These are phyloP conservation scores for Wickerhamiella siamensis DNA, from an alignment of 805 yeast species.

Conservation along the genomic window DNA sequence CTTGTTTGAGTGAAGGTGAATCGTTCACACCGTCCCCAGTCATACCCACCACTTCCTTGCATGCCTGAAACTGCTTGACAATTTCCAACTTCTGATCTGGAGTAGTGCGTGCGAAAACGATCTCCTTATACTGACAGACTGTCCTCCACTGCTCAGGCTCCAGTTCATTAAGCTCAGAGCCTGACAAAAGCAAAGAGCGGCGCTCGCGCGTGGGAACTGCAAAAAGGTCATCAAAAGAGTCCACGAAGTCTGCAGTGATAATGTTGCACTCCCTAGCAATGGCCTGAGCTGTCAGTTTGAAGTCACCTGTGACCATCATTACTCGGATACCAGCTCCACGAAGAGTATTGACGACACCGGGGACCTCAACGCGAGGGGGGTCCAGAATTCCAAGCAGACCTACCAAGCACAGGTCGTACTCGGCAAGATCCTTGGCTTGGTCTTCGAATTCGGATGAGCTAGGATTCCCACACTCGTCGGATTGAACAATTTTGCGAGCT, in stretches of 20 bases:
- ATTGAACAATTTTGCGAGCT: neutral
- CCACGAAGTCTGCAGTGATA: neutral
- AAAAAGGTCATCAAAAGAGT: conserved; percentile 1
- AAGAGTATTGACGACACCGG: conserved; percentile 52
- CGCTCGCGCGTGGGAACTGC: neutral
- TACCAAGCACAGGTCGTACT: conserved; percentile 45
- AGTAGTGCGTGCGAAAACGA: conserved; percentile 25
- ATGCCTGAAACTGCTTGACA: conserved; percentile 34
- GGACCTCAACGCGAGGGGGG: conserved; percentile 82
- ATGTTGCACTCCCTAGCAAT: conserved; percentile 42
- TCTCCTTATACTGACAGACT: conserved; percentile 26
- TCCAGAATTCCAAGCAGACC: conserved; percentile 91
- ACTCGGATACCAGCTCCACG: conserved; percentile 88
- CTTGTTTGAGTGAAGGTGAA: conserved; percentile 87
- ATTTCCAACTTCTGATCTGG: conserved; percentile 37
- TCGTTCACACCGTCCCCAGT: conserved; percentile 98
- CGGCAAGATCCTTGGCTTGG: neutral
- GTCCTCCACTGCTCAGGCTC: conserved; percentile 32
- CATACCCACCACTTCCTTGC: conserved; percentile 92
- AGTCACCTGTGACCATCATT: conserved; percentile 75
- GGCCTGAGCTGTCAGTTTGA: conserved; percentile 32
- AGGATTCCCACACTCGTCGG: neutral
- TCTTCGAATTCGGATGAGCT: neutral
- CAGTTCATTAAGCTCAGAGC: conserved; percentile 4
- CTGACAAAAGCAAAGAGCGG: conserved; percentile 5